These are phyloP conservation scores for Verbascum thapsus DNA, from an alignment of 257 asterid species.

Conservation along the genomic window DNA sequence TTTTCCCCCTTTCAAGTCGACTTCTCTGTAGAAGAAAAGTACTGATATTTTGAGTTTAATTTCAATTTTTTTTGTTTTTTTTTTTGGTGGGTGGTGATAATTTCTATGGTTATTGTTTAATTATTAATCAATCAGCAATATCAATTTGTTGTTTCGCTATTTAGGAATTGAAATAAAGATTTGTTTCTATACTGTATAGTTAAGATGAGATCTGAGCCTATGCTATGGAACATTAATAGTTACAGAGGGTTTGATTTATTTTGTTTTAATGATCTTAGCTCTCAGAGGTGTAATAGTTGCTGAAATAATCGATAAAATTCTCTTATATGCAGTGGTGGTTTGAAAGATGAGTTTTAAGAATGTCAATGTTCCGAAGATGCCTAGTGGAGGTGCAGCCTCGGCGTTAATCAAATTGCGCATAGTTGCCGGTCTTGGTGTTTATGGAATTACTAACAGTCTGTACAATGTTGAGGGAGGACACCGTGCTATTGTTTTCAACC, in stretches of 20 bases:
- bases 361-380: slow-evolving; percentile 79
- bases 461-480: slow-evolving; percentile 96
- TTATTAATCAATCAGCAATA: too few species aligned
- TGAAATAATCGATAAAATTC: background rate
- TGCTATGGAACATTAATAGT: background rate
- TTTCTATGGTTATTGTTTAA: too few species aligned
- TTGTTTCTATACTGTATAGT: background rate
- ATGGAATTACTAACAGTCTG: slow-evolving; percentile 75
- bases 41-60: too few species aligned
- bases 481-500: slow-evolving; percentile 90
- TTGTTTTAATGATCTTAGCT: slow-evolving; percentile 4
- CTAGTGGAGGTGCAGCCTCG: slow-evolving; percentile 71
- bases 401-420: slow-evolving; percentile 59
- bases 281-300: slow-evolving; percentile 3
- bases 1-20: too few species aligned
- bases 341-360: slow-evolving; percentile 64
- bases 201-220: background rate
- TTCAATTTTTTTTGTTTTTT: too few species aligned
- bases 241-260: background rate
- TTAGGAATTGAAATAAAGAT: too few species aligned
- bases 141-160: too few species aligned
- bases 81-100: too few species aligned
- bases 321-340: slow-evolving; percentile 37
- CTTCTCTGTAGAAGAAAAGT: too few species aligned
- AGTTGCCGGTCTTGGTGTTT: slow-evolving; percentile 66